Base-by-base conservation (phyloP, 1,139 yeast genomes). In the Kluyveromyces marxianus region DNA sequence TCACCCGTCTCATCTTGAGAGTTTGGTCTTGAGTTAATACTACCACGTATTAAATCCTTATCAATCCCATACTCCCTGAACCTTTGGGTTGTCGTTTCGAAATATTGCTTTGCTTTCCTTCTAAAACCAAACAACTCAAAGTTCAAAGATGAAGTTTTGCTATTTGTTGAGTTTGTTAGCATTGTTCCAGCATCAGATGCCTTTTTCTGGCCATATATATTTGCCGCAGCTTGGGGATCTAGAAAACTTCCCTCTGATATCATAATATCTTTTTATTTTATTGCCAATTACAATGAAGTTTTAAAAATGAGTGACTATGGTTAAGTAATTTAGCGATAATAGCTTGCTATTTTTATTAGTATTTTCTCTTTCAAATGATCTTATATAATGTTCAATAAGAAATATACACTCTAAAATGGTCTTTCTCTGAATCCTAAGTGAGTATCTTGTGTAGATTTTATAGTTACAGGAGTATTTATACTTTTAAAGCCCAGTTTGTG, bases 61-160 rank as follows among this genome's bases (percentile, higher is more conserved):
- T 40, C 43, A 10, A 21, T 34, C 7, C 31, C 25, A 5, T 26
- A 32, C 6, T 40, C 43, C n/a, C 43, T n/a, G 28, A 34, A 40
- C 25, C 43, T 14, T 35, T 40, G 43, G 2, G 43, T 40, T 4
- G 43, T 44, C 10, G 45, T 43, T 34, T 47, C 37, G 4, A 61
- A 43, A 37, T 58, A 58, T n/a, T 48, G 45, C 45, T 45, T 56
- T 3, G 65, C 63, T 37, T 60, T 49, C 41, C 55, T 51, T 41
- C 64, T 53, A 36, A 61, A 54, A 1, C 66, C 64, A 47, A 59
- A 52, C 10, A 57, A 31, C 29, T 56, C 59, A 35, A 50, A 51
- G 35, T 47, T 45, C 27, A 35, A 33, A 7, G 44, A 34, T 6
- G 47, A 44, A 21, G 29, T 40, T 29, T 37, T 39, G 32, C 41